phyloP scores from a whole-genome alignment of 805 yeast genomes.

The Ogataea saltuana region DNA sequence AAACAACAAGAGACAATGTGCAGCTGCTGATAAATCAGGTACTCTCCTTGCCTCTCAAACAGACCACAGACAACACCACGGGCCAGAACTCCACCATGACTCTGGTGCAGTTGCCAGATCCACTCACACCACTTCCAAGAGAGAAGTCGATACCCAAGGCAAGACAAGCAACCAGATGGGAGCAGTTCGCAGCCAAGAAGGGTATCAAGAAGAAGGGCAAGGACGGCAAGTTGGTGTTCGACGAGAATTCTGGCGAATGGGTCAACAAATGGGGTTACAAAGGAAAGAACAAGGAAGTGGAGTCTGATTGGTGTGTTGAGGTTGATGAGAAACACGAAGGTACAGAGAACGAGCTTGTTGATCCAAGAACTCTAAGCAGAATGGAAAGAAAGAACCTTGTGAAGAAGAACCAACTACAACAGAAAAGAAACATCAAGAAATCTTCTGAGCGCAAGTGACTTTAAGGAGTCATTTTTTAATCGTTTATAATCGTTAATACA shows the following conservation, averaged over 20 bases:
- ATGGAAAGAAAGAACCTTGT: conserved; percentile 81
- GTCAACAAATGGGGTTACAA: conserved; percentile 98
- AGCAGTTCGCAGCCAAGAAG: conserved; percentile 90
- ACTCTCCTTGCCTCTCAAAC: conserved; percentile 82
- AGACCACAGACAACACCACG: conserved; percentile 58
- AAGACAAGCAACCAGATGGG: conserved; percentile 95
- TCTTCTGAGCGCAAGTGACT: conserved; percentile 14
- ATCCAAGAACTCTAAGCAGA: conserved; percentile 82
- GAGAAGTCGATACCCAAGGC: conserved; percentile 94
- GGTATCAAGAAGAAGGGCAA: conserved; percentile 91
- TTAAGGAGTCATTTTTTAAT: background rate
- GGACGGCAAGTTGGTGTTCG: conserved; percentile 85
- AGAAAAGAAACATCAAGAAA: conserved; percentile 70
- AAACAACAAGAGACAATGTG: conserved; percentile 84
- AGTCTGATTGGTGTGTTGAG: conserved; percentile 94
- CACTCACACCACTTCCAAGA: conserved; percentile 81
- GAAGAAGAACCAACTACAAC: conserved; percentile 82
- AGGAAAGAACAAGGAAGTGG: conserved; percentile 85
- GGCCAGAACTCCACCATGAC: conserved; percentile 73
- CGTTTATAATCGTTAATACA: conserved; percentile 4
- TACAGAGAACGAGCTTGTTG: conserved; percentile 65
- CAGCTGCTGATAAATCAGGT: conserved; percentile 90
- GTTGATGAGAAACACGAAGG: conserved; percentile 68
- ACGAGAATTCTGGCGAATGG: conserved; percentile 92
- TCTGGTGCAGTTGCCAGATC: conserved; percentile 80